Base-by-base conservation (phyloP, 352 stramenopile genomes). In the Phytophthora sojae region DNA sequence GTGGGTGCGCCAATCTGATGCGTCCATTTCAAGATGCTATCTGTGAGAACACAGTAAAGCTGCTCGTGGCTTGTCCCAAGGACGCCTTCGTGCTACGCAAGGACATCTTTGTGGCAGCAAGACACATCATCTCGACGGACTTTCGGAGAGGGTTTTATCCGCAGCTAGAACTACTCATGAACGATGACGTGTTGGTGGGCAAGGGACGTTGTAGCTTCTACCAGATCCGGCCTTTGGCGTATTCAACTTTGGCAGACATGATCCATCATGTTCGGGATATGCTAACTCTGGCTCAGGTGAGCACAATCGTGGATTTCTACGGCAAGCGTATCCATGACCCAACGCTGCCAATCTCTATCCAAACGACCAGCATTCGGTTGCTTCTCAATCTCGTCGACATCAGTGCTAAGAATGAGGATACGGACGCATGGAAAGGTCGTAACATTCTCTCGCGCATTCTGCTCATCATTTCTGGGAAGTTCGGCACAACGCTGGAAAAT, bases 371-470 rank as follows among this genome's bases (percentile, higher is more conserved):
- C 7, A 98, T 99, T 35, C 90, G 97, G 3, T 79, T 99, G 17
- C 73, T 99, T 60, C 77, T 99, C 5, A 99, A 99, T 75, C 79
- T 99, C 1, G 94, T 99, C 12, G 98, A 99, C 78, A 95, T 98
- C 32, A 98, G 98, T 52, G 98, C 95, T 58, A 97, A 98, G 69
- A 99, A 99, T 75, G 90, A 96, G 37, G 93, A 98, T 26, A 57
- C 73, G 6, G 92, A 98, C 39, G 86, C 85, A 3, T 96, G 88
- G 85, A 91, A 90, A 75, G 92, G 95, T 6, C 88, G 94, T 17
- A 94, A 92, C 55, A 95, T 98, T 60, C 76, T 98, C 3, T 95
- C 92, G 21, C 87, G 90, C 8, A 97, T 98, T 63, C 75, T 98
- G 57, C 73, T 97, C 55, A 98, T 97, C 42, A 92, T 99, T 54